Conservation (phyloP, 2,329 filamentous ascomycete species). For the Aschersonia sp. region DNA sequence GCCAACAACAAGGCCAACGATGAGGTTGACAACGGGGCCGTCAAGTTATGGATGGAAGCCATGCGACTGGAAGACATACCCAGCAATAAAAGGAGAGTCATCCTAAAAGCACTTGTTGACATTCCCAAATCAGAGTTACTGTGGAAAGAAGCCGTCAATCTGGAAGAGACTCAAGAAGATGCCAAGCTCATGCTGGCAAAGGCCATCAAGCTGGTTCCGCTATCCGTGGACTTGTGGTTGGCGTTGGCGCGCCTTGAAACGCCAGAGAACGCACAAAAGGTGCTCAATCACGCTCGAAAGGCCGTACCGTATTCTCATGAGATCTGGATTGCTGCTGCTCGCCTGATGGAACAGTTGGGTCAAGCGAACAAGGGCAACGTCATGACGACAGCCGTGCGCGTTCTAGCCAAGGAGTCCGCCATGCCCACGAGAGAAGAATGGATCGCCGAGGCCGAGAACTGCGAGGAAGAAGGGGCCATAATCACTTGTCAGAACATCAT, state of each 20-base stretch:
- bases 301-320: slow-evolving; percentile 86
- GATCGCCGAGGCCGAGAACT: slow-evolving; percentile 89
- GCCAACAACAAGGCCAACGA: too few relatives aligned
- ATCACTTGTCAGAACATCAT: slow-evolving; percentile 84
- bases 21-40: slow-evolving; percentile 59
- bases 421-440: slow-evolving; percentile 98
- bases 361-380: slow-evolving; percentile 71
- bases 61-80: slow-evolving; percentile 80
- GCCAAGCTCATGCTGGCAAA: slow-evolving; percentile 82
- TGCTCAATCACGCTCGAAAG: slow-evolving; percentile 89
- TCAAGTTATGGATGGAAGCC: slow-evolving; percentile 85
- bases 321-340: slow-evolving; percentile 90
- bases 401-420: slow-evolving; percentile 77
- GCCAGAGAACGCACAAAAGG: slow-evolving; percentile 83
- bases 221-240: slow-evolving; percentile 90
- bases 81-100: slow-evolving; percentile 80
- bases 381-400: slow-evolving; percentile 86
- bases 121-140: slow-evolving; percentile 87
- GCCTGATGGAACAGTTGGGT: slow-evolving; percentile 78
- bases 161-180: slow-evolving; percentile 82
- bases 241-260: slow-evolving; percentile 81
- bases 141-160: slow-evolving; percentile 96
- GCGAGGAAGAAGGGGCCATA: slow-evolving; percentile 79
- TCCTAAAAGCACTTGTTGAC: slow-evolving; percentile 81
- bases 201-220: slow-evolving; percentile 86